These are phyloP conservation scores for Vitis hybrid DNA, from an alignment of 177 flowering plant species.

Conservation along the genomic window DNA sequence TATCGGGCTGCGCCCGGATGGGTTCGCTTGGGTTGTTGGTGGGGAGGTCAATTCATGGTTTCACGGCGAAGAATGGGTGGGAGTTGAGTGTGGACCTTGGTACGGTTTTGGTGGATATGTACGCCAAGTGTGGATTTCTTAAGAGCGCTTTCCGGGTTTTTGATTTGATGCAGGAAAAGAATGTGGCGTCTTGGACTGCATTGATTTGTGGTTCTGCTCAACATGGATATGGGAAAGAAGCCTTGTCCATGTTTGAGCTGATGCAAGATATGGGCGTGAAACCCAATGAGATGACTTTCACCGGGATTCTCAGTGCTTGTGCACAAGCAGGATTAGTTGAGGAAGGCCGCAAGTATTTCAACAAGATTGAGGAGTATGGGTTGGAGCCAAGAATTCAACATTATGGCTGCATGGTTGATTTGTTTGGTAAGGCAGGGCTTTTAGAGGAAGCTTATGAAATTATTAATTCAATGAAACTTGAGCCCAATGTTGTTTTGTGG, in stretches of 20 bases:
- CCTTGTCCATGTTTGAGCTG: conserved; percentile 45
- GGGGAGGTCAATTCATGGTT: conserved; percentile 64
- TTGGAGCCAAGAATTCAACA: conserved; percentile 65
- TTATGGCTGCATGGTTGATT: conserved; percentile 77
- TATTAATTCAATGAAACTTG: conserved; percentile 44
- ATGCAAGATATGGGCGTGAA: conserved; percentile 46
- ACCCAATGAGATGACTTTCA: conserved; percentile 69
- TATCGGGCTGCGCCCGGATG: conserved; percentile 51
- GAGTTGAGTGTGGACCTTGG: conserved; percentile 49
- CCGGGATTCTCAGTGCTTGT: conserved; percentile 70
- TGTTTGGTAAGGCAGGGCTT: conserved; percentile 59
- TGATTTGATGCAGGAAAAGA: conserved; percentile 46
- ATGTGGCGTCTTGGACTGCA: conserved; percentile 66
- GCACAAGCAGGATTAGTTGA: conserved; percentile 54
- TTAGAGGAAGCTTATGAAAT: conserved; percentile 59
- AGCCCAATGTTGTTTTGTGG: conserved; percentile 64
- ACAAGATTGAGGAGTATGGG: conserved; percentile 45
- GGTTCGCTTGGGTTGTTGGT: conserved; percentile 48
- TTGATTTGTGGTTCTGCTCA: conserved; percentile 66
- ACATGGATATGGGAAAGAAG: conserved; percentile 44
- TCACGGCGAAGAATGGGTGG: conserved; percentile 42
- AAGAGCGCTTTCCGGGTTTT: conserved; percentile 38
- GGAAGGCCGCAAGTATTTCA: conserved; percentile 46
- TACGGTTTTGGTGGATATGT: conserved; percentile 60
- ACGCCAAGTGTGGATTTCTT: conserved; percentile 57